Evolutionary conservation across 768 basidiomycete genomes (phyloP), one percentile per base, ranked within the genome.

Genomic region (Leccinum pellstonianum): DNA sequence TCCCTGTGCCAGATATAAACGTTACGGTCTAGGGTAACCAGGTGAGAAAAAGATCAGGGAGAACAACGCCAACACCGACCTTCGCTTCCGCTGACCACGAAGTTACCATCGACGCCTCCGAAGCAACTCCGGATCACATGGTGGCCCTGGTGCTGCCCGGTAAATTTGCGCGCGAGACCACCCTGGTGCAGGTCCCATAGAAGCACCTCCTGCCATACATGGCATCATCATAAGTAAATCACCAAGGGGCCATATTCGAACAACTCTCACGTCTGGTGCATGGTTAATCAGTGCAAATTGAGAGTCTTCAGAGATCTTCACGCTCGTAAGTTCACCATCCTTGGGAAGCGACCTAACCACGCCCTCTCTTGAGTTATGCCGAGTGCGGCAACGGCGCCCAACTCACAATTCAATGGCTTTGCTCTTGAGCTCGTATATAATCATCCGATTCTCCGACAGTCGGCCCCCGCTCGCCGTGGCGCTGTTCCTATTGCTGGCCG

Each of bases 1-100:
- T 93, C 89, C 50, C 90, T 85, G 72, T 98, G 92, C 95, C 96
- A 99, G 35, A 98, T 84, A 76, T 98, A 97, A 49, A 98, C 88
- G 62, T 90, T 90, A 48, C 88, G 86, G 75, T 99, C 97, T 98
- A 70, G 46, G 29, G 35, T n/a, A 37, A 55, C 59, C 38, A 23
- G 47, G 63, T 62, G 60, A 66, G 50, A 7, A 50, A 54, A 62
- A 55, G 57, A 23, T 37, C 50, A 47, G 35, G 55, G 14, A 52
- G 25, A 50, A 33, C 14, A 46, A 14, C 46, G 38, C 9, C 12
- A 37, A 46, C 38, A 66, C 83, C 55, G 64, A 93, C 96, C 96
- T 86, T 98, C 96, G 69, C 94, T 96, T 21, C 96, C 97, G 68
- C 91, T 94, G 61, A 93, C 83, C 54, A 99, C 83, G 70, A 95